Base-by-base conservation (phyloP, 2,329 filamentous ascomycete species). In the Furcasterigmium sp. region DNA sequence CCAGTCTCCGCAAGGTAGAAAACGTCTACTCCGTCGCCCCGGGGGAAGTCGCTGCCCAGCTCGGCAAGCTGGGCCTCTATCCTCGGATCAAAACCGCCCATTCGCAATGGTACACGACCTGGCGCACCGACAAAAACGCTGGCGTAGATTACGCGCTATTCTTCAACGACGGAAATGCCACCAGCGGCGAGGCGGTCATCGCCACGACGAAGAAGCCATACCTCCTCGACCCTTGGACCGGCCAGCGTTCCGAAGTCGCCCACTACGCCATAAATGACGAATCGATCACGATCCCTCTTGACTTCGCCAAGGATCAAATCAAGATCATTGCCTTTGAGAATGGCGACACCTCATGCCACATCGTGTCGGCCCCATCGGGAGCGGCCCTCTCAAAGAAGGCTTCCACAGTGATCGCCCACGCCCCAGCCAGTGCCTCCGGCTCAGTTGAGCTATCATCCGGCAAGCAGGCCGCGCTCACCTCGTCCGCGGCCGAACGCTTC, bases 191-290 rank as follows among this genome's bases (percentile, higher is more conserved):
- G 13, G 15, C 43, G 4, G 8, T 39, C 6, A 30, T 47, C 3
- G 11, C 34, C 3, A 28, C 46, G 3, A 18, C 3, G 1, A 38
- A 29, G 5, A 28, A 20, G 11, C 41, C 44, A 11, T 43, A 42
- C n/a, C 20, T 30, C 9, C 26, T 49, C 14, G 38, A 47, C 19
- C n/a, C 39, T 11, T 49, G 46, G 46, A 47, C 44, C 1, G 46
- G 46, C 3, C 17, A 36, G 2, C 39, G 34, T 2, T 15, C 39
- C 5, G 37, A 37, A 17, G 30, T 49, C 3, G 14, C 40, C 8
- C n/a, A 42, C 11, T 49, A 49, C 42, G 29, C 2, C 8, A 19
- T 14, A 2, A 23, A 7, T 5, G 28, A 39, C 7, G 36, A 23
- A 2, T 14, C 19, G 5, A 17, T 26, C 3, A 44, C 44, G 2